Percentiles rank a stretch among this genome's conserved stretches.
Conservation (phyloP, 495 filamentous ascomycete genomes). For the Cladorrhinum samala region DNA sequence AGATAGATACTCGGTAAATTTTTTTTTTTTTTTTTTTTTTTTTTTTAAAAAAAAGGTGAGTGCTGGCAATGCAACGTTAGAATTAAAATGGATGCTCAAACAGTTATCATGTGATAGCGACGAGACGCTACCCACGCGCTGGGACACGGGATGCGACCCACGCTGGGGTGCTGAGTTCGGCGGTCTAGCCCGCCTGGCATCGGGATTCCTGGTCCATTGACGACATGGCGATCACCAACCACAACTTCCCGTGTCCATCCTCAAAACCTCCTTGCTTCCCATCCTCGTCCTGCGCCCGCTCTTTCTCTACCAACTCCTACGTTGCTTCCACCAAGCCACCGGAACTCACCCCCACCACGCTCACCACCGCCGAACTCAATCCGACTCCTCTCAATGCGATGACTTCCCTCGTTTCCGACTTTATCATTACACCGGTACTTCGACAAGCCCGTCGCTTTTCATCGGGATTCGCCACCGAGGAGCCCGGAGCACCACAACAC, state of each 20-base stretch:
- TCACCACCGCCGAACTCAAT: neutral
- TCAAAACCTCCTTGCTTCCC: neutral
- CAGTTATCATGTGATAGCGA: neutral
- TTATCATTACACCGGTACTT: constrained; percentile 70
- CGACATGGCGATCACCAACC: neutral
- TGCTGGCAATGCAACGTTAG: too few relatives aligned
- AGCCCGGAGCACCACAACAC: constrained; percentile 18
- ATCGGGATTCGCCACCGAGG: constrained; percentile 27
- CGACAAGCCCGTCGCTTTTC: constrained; percentile 70
- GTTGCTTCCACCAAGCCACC: neutral
- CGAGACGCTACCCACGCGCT: neutral
- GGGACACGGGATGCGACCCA: neutral
- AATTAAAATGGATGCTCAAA: neutral
- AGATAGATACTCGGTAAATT: too few relatives aligned
- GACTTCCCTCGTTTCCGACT: constrained; percentile 66
- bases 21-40: too few relatives aligned
- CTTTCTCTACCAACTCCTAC: too few relatives aligned
- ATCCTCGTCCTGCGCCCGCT: too few relatives aligned
- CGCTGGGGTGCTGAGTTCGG: neutral
- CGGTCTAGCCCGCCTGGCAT: neutral
- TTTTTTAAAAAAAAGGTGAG: neutral
- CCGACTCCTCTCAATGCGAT: constrained; percentile 43
- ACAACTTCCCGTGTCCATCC: neutral
- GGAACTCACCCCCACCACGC: too few relatives aligned
- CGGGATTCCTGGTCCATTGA: neutral